Evolutionary conservation across 441 rosid genomes (phyloP).

Genomic region (Melastoma candidum): DNA sequence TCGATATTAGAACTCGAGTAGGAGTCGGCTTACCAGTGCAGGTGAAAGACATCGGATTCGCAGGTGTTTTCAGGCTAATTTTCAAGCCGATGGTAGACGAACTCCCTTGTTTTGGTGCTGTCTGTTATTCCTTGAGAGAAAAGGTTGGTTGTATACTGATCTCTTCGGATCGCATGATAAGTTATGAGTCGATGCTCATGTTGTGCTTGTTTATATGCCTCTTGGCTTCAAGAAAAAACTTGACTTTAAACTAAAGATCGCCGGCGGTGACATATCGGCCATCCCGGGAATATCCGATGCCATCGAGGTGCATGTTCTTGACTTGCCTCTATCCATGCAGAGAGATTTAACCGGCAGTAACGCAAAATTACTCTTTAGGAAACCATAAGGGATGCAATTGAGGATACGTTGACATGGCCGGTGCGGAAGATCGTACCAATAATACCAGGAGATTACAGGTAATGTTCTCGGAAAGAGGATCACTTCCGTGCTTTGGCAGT

Average conservation of each 20-base stretch:
- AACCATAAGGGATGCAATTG: constrained; percentile 76
- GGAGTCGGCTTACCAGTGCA: constrained; percentile 74
- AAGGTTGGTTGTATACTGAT: constrained; percentile 32
- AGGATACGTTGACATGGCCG: constrained; percentile 94
- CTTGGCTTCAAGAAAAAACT: constrained; percentile 56
- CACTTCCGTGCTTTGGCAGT: neutral
- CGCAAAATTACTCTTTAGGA: constrained; percentile 30
- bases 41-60: constrained; percentile 87
- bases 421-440: constrained; percentile 77
- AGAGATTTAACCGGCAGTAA: neutral
- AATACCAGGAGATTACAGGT: constrained; percentile 97
- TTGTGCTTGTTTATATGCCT: neutral
- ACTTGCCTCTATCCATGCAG: neutral
- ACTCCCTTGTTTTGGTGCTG: constrained; percentile 92
- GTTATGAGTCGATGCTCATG: constrained; percentile 2
- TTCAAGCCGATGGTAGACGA: constrained; percentile 75
- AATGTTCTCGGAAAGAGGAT: constrained; percentile 11
- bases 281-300: constrained; percentile 86
- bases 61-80: constrained; percentile 89
- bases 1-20: constrained; percentile 58
- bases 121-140: constrained; percentile 64
- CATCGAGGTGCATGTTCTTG: constrained; percentile 50
- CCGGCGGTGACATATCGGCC: constrained; percentile 80
- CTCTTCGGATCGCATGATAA: neutral
- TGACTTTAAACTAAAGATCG: constrained; percentile 67